Conservation (phyloP, 208 protist species). For the Leishmania arabica region DNA sequence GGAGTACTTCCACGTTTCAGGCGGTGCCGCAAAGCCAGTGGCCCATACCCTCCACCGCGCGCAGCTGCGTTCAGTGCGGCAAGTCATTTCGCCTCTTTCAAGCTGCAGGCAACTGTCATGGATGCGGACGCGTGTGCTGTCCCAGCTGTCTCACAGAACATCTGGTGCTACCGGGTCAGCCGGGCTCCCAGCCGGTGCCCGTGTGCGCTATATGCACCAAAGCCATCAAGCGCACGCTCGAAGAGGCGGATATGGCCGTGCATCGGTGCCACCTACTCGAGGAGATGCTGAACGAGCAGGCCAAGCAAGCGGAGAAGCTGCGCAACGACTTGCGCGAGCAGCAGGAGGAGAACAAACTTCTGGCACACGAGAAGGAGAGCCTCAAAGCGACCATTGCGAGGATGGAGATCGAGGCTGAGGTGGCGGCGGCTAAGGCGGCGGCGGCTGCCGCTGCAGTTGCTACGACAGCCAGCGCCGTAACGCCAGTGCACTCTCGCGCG, state of each 20-base stretch:
- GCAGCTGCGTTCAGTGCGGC: constrained; percentile 47
- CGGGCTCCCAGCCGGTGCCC: constrained; percentile 36
- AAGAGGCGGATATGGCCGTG: constrained; percentile 51
- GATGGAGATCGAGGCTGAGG: constrained; percentile 40
- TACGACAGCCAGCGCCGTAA: background rate
- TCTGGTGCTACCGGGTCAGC: constrained; percentile 44
- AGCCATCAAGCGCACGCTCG: constrained; percentile 34
- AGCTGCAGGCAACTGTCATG: constrained; percentile 50
- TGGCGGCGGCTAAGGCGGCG: constrained; percentile 31
- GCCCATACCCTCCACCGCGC: constrained; percentile 26
- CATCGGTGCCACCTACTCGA: constrained; percentile 49
- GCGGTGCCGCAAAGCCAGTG: constrained; percentile 49
- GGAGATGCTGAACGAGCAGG: constrained; percentile 53
- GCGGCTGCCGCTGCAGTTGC: constrained; percentile 11
- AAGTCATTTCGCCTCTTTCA: constrained; percentile 48
- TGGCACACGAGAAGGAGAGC: constrained; percentile 38
- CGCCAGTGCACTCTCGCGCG: background rate
- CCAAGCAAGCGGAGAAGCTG: constrained; percentile 42
- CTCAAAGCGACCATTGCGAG: constrained; percentile 41
- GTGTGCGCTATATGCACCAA: constrained; percentile 59
- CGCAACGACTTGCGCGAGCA: constrained; percentile 41
- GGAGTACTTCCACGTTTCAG: constrained; percentile 13
- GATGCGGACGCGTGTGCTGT: constrained; percentile 65
- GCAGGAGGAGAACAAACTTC: constrained; percentile 51
- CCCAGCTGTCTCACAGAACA: constrained; percentile 43